phyloP scores from a whole-genome alignment of 345 rosid species.

The Euphorbia pulcherrima region DNA sequence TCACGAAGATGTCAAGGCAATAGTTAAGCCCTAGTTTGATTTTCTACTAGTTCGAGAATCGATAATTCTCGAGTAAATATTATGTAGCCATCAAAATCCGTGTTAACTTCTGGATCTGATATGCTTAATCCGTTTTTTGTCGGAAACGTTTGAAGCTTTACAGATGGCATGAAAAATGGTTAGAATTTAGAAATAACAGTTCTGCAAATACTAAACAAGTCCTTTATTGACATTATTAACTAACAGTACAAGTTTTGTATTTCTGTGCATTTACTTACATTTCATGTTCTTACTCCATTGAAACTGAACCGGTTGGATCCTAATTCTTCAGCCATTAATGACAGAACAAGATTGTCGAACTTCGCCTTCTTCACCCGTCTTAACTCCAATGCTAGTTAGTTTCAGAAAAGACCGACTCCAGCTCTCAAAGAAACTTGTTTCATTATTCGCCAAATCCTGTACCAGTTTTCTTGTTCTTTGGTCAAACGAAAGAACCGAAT shows the following conservation, averaged over 20 bases:
- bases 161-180: too few species aligned
- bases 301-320: background rate
- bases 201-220: background rate
- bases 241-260: background rate
- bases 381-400: slow-evolving; percentile 67
- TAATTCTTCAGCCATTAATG: slow-evolving; percentile 11
- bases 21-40: background rate
- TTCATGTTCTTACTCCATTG: background rate
- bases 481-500: slow-evolving; percentile 55
- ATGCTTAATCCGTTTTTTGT: too few species aligned
- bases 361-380: slow-evolving; percentile 61
- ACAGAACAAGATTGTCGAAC: slow-evolving; percentile 60
- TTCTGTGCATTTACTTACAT: background rate
- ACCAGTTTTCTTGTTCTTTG: slow-evolving; percentile 48
- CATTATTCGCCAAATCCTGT: slow-evolving; percentile 49
- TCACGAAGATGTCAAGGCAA: background rate
- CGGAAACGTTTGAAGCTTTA: too few species aligned
- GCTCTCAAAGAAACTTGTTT: slow-evolving; percentile 46
- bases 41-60: too few species aligned
- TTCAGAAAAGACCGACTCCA: slow-evolving; percentile 72
- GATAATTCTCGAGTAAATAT: too few species aligned
- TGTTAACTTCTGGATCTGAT: too few species aligned
- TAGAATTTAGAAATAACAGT: too few species aligned
- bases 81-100: too few species aligned
- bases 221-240: background rate